Evolutionary conservation across 345 rosid species (phyloP).

Genomic region (Eucalyptus virginea): DNA sequence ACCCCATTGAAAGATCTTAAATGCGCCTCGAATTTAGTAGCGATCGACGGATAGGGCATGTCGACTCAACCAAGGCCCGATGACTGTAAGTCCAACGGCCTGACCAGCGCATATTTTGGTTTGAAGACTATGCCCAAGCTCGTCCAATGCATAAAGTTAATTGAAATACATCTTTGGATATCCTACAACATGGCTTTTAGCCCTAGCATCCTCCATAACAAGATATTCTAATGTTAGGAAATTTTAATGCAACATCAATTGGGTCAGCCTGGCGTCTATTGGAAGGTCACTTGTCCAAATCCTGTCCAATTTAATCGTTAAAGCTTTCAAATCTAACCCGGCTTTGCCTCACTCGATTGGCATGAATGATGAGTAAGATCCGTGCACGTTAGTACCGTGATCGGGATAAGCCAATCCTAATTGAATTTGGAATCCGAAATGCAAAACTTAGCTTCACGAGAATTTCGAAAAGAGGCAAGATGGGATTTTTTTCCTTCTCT

Average conservation of each 20-base stretch:
- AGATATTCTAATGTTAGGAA: background rate
- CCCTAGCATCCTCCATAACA: background rate
- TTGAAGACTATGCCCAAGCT: no score
- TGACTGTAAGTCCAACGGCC: no score
- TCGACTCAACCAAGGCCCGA: background rate
- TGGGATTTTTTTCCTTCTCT: background rate
- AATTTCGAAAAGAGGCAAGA: background rate
- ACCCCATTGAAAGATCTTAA: background rate
- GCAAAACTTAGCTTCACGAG: background rate
- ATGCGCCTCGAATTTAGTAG: background rate
- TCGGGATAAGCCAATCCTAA: background rate
- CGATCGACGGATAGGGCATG: fast-evolving
- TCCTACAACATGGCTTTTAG: background rate
- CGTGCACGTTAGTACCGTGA: background rate
- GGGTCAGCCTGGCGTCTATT: background rate
- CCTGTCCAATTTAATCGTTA: background rate
- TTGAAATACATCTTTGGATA: background rate
- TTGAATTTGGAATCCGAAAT: background rate
- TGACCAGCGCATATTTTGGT: background rate
- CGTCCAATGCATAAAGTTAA: no score
- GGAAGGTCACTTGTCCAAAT: background rate
- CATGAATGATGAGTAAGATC: background rate
- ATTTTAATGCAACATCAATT: background rate
- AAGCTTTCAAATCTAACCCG: background rate
- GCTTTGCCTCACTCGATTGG: background rate